Evolutionary conservation across 495 filamentous ascomycete species (phyloP), one percentile per base, ranked within the genome.

Genomic region (Annulohypoxylon moriforme): DNA sequence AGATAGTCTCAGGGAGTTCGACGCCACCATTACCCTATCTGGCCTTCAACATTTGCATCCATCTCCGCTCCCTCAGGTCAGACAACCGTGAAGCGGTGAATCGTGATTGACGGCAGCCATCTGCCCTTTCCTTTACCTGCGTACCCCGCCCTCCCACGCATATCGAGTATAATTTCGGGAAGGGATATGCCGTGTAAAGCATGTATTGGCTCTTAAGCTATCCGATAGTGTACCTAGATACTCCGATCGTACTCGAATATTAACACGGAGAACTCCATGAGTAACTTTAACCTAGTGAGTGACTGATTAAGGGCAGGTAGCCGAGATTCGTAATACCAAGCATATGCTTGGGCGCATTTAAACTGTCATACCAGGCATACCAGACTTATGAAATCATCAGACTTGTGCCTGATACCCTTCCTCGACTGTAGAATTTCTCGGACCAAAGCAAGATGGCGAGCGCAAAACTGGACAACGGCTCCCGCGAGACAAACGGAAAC

Each of bases 401-500:
- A 33, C 14, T 7, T 57, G n/a, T 27, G 31, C 46, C 59, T 22
- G 13, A 16, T 46, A 1, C 16, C 24, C 13, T 4, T 14, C 20
- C 47, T 24, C 7, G 7, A 57, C 33, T 33, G 31, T 59, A 46
- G n/a, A 34, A 27, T 62, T 55, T 55, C 42, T 47, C 11, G 24
- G 57, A 20, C 29, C 31, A 14, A 34, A 24, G 6, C 36, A 60
- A 50, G 10, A 77, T 76, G 75, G 18, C 67, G 20, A 61, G 52
- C 20, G 36, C 16, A 20, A 69, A 67, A 29, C n/a, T 13, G 22
- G 53, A 50, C 34, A 71, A 71, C 10, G 66, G 64, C 1, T 4
- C n/a, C 3, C 18, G 60, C 56, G 18, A 38, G 42, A 40, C 46
- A 8, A 74, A 74, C 16, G 75, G 75, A 7, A 63, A 49, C 14